Conservation (phyloP, 2,329 filamentous ascomycete species). For the Mycocentrospora acerina region DNA sequence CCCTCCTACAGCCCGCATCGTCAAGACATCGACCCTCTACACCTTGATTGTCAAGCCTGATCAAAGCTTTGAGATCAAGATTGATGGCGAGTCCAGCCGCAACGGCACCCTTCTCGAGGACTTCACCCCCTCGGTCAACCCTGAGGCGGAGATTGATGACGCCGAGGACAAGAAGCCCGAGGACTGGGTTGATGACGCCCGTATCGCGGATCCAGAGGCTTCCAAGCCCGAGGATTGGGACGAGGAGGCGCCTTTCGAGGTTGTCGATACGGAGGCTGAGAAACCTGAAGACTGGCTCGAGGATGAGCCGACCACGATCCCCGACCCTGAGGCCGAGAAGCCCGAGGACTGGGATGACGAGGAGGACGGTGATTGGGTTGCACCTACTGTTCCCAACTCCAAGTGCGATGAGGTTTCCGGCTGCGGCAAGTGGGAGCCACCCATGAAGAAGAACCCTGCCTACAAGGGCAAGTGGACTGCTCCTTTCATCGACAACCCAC, state of each 20-base stretch:
- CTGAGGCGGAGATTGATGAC: slow-evolving; percentile 91
- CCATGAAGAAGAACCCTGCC: slow-evolving; percentile 88
- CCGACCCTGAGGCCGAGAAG: slow-evolving; percentile 95
- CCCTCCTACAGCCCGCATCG: slow-evolving; percentile 81
- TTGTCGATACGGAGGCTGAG: slow-evolving; percentile 87
- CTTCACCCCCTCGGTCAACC: slow-evolving; percentile 92
- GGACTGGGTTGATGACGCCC: slow-evolving; percentile 91
- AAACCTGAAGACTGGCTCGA: slow-evolving; percentile 97
- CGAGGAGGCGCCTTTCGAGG: slow-evolving; percentile 95
- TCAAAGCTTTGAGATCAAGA: slow-evolving; percentile 90
- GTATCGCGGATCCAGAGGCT: slow-evolving; percentile 88
- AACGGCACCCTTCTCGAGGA: slow-evolving; percentile 90
- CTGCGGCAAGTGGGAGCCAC: slow-evolving; percentile 89
- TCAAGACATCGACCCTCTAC: slow-evolving; percentile 93
- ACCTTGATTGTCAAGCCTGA: slow-evolving; percentile 95
- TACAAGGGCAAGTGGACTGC: slow-evolving; percentile 99
- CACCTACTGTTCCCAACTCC: slow-evolving; percentile 89
- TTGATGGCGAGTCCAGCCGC: slow-evolving; percentile 87
- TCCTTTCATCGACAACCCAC: slow-evolving; percentile 92
- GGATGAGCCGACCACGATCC: slow-evolving; percentile 76
- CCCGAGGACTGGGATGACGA: slow-evolving; percentile 99
- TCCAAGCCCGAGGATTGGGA: slow-evolving; percentile 99
- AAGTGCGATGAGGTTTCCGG: slow-evolving; percentile 93
- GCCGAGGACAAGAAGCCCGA: slow-evolving; percentile 90
- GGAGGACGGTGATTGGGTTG: slow-evolving; percentile 96